phyloP scores from a whole-genome alignment of 495 filamentous ascomycete genomes.

The Daldinia decipiens region DNA sequence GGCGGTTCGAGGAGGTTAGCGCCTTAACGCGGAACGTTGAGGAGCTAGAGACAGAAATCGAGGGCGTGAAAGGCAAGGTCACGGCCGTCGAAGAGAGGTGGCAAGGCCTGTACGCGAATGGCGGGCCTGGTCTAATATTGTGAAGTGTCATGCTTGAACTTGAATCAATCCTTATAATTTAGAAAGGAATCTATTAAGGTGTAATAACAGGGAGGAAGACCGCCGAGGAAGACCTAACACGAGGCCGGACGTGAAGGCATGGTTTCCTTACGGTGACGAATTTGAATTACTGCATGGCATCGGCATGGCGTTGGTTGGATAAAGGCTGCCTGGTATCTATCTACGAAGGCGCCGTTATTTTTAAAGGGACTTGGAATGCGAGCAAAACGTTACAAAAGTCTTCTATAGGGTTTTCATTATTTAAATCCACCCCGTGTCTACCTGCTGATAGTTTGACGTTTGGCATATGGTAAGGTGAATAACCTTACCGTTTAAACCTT shows the following conservation, averaged over 20 bases:
- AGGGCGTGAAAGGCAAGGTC: slow-evolving; percentile 67
- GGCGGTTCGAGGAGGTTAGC: slow-evolving; percentile 90
- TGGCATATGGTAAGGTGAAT: not conserved
- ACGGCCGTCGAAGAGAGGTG: slow-evolving; percentile 64
- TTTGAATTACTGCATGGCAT: slow-evolving; percentile 42
- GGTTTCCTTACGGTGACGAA: slow-evolving; percentile 7
- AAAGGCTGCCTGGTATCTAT: slow-evolving; percentile 13
- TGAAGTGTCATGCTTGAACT: slow-evolving; percentile 8
- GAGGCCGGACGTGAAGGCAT: not conserved
- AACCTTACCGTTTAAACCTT: not conserved
- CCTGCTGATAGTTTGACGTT: not conserved
- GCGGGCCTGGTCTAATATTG: slow-evolving; percentile 23
- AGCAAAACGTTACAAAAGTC: slow-evolving; percentile 9
- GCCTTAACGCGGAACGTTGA: slow-evolving; percentile 82
- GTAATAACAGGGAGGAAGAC: not conserved
- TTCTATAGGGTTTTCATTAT: not conserved
- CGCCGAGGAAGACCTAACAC: not conserved
- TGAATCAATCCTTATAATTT: not conserved
- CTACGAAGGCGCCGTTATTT: slow-evolving; percentile 8
- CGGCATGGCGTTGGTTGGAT: slow-evolving; percentile 46
- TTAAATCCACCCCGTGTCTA: not conserved
- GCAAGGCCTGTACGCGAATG: slow-evolving; percentile 58
- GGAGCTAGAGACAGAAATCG: slow-evolving; percentile 86
- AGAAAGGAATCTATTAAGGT: not conserved
- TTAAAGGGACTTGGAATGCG: not conserved